Base-by-base conservation (phyloP, 2,329 filamentous ascomycete species). In the Karstenula rhodostoma region DNA sequence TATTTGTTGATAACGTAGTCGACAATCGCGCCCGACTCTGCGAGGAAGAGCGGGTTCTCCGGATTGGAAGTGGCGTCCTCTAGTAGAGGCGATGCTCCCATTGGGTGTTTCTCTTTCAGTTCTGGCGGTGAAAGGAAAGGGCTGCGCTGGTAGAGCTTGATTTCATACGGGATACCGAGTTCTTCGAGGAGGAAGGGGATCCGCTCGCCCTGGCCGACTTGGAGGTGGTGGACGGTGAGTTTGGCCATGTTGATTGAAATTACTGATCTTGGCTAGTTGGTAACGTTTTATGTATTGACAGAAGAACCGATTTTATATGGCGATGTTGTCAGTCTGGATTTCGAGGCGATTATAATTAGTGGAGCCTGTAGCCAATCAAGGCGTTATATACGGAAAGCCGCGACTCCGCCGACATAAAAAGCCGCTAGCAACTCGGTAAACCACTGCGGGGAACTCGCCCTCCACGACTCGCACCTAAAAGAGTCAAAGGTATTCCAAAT, bases 171-270 rank as follows among this genome's bases (percentile, higher is more conserved):
- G 54, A 90, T 74, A 50, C 76, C 73, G 19, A 90, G 84, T 73
- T 90, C 88, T 73, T 90, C 88, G 72, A 86, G 86, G 48, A 90
- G 83, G 83, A 86, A 90, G 68, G 85, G 77, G 54, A 90, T 81
- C 43, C 88, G 86, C 72, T 90, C 87, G 37, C 87, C 89, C 71
- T 90, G 87, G 12, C 86, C 87, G 71, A 73, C 56, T 63, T 76
- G 76, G 6, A 78, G 73, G 53, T 78, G 76, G 67, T 78, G 75
- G 54, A 78, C 65, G 43, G 71, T 71, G 50, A 78, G 67, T 13
- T 69, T 71, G 19, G 67, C 27, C 56, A 58, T 58, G 15, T 52
- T 40, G 35, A 19, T 25, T 17, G 9, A 37, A 32, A 2, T 9
- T 37, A 47, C 7, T 44, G 13, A 15, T 44, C 12, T 22, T 25